Evolutionary conservation across 768 basidiomycete genomes (phyloP), one percentile per base, ranked within the genome.

Genomic region (Tylopilus plumbeoviolaceoides): DNA sequence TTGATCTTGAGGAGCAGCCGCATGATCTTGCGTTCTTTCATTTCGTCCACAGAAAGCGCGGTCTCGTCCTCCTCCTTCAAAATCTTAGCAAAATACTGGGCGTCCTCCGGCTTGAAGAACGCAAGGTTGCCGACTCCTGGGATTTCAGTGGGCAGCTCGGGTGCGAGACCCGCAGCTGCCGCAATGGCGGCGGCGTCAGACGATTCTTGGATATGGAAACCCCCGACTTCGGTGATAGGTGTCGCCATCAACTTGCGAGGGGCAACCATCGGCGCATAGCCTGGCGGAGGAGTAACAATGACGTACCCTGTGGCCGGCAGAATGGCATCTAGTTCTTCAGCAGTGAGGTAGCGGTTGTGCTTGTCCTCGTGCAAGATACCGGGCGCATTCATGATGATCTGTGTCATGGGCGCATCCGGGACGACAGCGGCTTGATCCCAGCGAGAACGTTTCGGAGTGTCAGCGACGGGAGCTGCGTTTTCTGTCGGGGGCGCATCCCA

Each of bases 21-120:
- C 95, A 98, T 98, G 63, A 98, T 98, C 72, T 98, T 99, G 66
- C 95, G 85, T 74, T 98, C 97, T 74, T 99, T 99, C 84, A 98
- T 89, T 75, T 99, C 97, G 46, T 98, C 97, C 8, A 98, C 89
- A 1, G 89, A 84, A 44, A 98, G 76, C 67, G 89, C 84, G 2
- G 87, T 89, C 72, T 98, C 97, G 62, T 98, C 93, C 70, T 95
- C 95, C 72, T 97, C 91, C 66, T 90, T 92, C 50, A 92, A 69
- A 55, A 98, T 94, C 71, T 98, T 97, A 48, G 93, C 88, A 59
- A 99, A 98, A 72, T 98, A 99, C 67, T 95, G 88, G 2, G 95
- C 93, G 60, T 99, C 97, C 72, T 99, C 97, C 1, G 91, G 80
- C 71, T 99, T 99, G 81, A 99, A 94, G 76, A 99, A 98, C 6